Conservation (phyloP, 2,329 filamentous ascomycete genomes). For the Penicillium sp. region DNA sequence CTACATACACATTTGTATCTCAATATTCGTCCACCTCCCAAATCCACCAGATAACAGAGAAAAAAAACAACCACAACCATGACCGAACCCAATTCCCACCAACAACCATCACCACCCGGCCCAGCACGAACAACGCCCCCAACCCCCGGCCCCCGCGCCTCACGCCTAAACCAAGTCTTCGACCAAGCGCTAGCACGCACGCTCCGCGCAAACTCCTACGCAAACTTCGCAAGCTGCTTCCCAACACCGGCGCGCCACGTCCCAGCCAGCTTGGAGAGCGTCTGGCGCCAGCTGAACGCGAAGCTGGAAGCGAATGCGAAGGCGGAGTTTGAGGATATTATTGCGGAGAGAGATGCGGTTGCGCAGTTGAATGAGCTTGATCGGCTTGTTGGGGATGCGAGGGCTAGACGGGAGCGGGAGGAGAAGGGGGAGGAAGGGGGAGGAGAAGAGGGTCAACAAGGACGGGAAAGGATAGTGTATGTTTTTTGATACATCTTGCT, state of each 20-base stretch:
- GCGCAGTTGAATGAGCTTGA: conserved; percentile 59
- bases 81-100: conserved; percentile 19
- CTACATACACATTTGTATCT: neutral
- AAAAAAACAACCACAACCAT: conserved; percentile 18
- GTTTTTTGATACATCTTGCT: too few relatives aligned
- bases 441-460: conserved; percentile 28
- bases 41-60: neutral
- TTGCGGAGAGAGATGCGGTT: conserved; percentile 55
- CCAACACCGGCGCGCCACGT: conserved; percentile 59
- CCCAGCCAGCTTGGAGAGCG: conserved; percentile 52
- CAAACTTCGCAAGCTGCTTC: conserved; percentile 61
- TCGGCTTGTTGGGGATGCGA: conserved; percentile 56
- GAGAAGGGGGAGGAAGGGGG: conserved; percentile 29
- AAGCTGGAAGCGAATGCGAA: conserved; percentile 56
- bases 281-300: conserved; percentile 57
- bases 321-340: conserved; percentile 59
- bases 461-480: conserved; percentile 45
- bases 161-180: conserved; percentile 59
- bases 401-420: conserved; percentile 47
- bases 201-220: conserved; percentile 58
- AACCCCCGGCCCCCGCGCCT: conserved; percentile 58
- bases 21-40: too few relatives aligned
- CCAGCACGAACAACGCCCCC: conserved; percentile 51
- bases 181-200: conserved; percentile 57
- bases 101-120: conserved; percentile 47